Conservation (phyloP, 2,329 filamentous ascomycete species). For the Raffaelea arxii region DNA sequence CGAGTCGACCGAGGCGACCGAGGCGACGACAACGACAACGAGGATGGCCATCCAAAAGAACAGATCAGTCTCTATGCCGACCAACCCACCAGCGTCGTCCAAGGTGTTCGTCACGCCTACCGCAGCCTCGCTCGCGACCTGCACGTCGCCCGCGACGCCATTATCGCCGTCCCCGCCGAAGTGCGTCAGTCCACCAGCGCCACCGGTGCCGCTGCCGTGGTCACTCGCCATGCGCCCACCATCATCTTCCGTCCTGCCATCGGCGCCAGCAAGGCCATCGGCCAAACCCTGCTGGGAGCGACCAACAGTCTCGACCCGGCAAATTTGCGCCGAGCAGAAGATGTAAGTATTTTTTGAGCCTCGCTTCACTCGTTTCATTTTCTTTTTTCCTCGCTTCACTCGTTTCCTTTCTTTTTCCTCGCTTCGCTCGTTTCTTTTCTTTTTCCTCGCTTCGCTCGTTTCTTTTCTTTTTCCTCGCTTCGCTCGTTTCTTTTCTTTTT, state of each 20-base stretch:
- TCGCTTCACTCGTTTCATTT: conserved; percentile 63
- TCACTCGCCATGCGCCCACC: conserved; percentile 78
- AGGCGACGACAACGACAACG: conserved; percentile 31
- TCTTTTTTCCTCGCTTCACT: not conserved
- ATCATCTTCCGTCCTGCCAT: conserved; percentile 86
- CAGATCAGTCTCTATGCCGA: conserved; percentile 89
- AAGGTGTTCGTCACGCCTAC: conserved; percentile 77
- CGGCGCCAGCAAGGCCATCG: conserved; percentile 79
- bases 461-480: not conserved
- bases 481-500: not conserved
- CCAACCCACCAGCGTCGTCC: conserved; percentile 80
- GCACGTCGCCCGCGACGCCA: conserved; percentile 77
- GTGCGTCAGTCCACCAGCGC: conserved; percentile 80
- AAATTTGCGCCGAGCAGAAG: conserved; percentile 72
- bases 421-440: too few relatives aligned
- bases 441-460: not conserved
- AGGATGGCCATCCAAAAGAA: too few relatives aligned
- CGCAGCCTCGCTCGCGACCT: conserved; percentile 77
- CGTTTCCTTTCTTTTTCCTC: not conserved
- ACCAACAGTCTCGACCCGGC: conserved; percentile 83
- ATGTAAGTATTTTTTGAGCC: conserved; percentile 63
- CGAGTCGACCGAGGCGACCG: conserved; percentile 19
- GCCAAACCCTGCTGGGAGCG: conserved; percentile 82
- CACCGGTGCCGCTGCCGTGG: conserved; percentile 66
- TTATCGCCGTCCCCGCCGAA: conserved; percentile 89